Base-by-base conservation (phyloP, 140 eudicot genomes). In the Oenanthe javanica region DNA sequence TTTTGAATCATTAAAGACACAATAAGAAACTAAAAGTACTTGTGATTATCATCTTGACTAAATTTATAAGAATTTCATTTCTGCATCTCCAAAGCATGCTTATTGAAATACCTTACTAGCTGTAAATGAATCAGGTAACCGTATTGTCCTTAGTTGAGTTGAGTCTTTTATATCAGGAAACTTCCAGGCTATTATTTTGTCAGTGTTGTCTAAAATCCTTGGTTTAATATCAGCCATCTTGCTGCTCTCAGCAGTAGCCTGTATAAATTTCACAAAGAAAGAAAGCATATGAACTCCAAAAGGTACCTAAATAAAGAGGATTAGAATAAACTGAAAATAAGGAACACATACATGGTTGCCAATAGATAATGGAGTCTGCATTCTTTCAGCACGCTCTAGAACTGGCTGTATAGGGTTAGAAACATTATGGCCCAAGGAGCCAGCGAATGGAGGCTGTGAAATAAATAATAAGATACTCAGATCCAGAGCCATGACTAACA, bases 231-330 rank as follows among this genome's bases (percentile, higher is more conserved):
- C 98, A 80, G 87, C 84, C 74, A 70, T 83, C 76, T 92, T 88
- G 76, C 93, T 88, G 88, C 89, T 88, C 76, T 90, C 97, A 63
- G 83, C 88, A 82, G 85, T 82, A 82, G 93, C 92, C 96, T 93
- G 88, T 18, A 36, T 31, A 36, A 13, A 14, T 23, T 63, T 23
- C 64, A 63, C 38, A 63, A n/a, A 2, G 23, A 23, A 63, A 23
- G 38, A 23, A 31, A 63, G 31, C 11, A n/a, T 61, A 23, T 23
- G 23, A 63, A 63, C 70, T 63, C 15, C 38, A 9, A n/a, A 31
- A 31, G 31, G 31, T 63, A 63, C 38, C 31, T 63, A 23, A n/a
- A 63, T 63, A 27, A 63, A 63, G 38, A 63, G 70, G 70, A 63
- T 63, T 23, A 63, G 13, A 23, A 63, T 63, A 4, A 31, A 63